Evolutionary conservation across 2,329 filamentous ascomycete genomes (phyloP).

Genomic region (Parastagonospora nodorum): DNA sequence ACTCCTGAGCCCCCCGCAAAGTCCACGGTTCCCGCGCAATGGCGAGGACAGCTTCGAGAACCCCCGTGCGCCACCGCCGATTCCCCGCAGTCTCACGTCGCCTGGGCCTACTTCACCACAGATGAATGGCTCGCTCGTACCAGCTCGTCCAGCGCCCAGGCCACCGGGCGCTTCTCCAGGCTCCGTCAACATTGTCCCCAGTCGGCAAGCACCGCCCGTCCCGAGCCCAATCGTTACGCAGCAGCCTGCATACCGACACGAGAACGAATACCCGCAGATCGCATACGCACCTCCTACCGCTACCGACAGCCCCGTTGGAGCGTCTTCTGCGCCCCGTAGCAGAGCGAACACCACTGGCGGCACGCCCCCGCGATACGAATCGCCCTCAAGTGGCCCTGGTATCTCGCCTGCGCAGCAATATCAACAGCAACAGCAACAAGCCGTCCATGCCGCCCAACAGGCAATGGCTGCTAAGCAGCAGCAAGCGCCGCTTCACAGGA

Average conservation of each 20-base stretch:
- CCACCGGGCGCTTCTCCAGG: conserved; percentile 66
- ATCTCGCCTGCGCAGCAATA: conserved; percentile 54
- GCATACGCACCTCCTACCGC: conserved; percentile 50
- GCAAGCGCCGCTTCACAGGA: conserved; percentile 68
- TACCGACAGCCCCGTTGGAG: conserved; percentile 43
- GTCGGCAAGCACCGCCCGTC: conserved; percentile 61
- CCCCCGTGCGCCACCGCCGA: conserved; percentile 87
- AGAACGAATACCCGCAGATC: conserved; percentile 49
- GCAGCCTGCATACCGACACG: conserved; percentile 35
- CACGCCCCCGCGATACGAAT: conserved; percentile 51
- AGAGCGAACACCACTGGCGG: conserved; percentile 52
- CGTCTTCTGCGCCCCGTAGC: conserved; percentile 46
- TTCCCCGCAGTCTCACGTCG: conserved; percentile 60
- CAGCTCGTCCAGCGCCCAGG: conserved; percentile 83
- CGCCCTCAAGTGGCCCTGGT: conserved; percentile 44
- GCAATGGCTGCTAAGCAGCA: conserved; percentile 66
- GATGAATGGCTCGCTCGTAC: conserved; percentile 64
- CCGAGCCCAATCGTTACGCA: conserved; percentile 52
- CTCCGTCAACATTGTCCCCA: conserved; percentile 56
- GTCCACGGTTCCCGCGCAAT: conserved; percentile 86
- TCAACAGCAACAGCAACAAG: conserved; percentile 84
- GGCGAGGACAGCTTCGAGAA: conserved; percentile 97
- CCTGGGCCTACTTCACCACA: conserved; percentile 50
- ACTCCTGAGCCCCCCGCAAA: conserved; percentile 77
- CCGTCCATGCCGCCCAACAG: conserved; percentile 79